Base-by-base conservation (phyloP, 495 filamentous ascomycete genomes). In the Gamarada debralockiae region DNA sequence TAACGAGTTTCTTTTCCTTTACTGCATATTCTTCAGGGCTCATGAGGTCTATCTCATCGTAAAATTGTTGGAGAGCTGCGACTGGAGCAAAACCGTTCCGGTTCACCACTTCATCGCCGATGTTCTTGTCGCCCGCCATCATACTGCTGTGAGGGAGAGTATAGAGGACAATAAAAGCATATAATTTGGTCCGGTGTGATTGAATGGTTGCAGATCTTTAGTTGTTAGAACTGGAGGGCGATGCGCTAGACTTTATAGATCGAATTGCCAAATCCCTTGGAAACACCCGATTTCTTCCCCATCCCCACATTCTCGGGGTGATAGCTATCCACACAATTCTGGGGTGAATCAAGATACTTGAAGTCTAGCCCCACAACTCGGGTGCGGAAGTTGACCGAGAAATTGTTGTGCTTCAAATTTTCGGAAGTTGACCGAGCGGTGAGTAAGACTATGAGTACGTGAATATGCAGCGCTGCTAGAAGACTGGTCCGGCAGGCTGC, bases 1-100 rank as follows among this genome's bases (percentile, higher is more conserved):
- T 55, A 18, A 68, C 65, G 52, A 81, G 59, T 53, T 73, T 71
- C 58, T 70, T 74, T 61, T 81, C 75, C 3, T 74, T 47, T 0
- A 62, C 58, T 44, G 68, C 62, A 55, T 79, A 74, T 24, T 78
- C 75, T 8, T 65, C 63, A 2, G 74, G 70, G 41, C 78, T 57
- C 48, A 67, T 37, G 8, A 34, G 31, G n/a, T 34, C 31, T n/a
- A 34, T 8, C n/a, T 34, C 31, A n/a, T 34, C 31, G 31, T 34
- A 34, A n/a, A 34, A 34, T 34, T 8, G 31, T 34, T 34, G 31
- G 31, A 34, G 31, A 34, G 31, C 31, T 34, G 31, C 8, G 31
- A 34, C 31, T 34, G 31, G 31, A 34, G 31, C 31, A n/a, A 34
- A 34, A n/a, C 31, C 31, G 8, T n/a, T 8, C n/a, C n/a, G 31